phyloP scores from a whole-genome alignment of 1,139 yeast genomes.

The Entelexis paramagnoliae region DNA sequence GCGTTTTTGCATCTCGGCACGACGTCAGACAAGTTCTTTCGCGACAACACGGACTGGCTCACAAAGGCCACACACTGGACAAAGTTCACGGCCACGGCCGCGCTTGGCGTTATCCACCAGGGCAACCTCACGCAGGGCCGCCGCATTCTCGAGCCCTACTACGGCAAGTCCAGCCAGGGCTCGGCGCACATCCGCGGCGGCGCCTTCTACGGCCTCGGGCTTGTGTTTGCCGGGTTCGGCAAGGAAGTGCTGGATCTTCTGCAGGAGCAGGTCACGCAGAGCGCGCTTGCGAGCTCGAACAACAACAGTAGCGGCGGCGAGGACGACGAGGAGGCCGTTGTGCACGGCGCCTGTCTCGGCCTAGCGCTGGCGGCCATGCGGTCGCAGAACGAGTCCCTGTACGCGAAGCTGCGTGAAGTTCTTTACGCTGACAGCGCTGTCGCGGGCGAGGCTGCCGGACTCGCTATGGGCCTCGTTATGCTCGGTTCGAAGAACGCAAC shows the following conservation, averaged over 20 bases:
- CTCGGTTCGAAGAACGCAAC: slow-evolving; percentile 76
- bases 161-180: slow-evolving; percentile 60
- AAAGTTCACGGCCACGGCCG: slow-evolving; percentile 94
- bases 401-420: slow-evolving; percentile 75
- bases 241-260: slow-evolving; percentile 75
- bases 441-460: slow-evolving; percentile 94
- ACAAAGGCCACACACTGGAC: slow-evolving; percentile 98
- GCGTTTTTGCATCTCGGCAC: slow-evolving; percentile 97
- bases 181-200: slow-evolving; percentile 94
- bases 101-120: slow-evolving; percentile 92
- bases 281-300: slow-evolving; percentile 8
- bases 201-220: slow-evolving; percentile 83
- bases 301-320: slow-evolving; percentile 36
- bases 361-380: slow-evolving; percentile 98
- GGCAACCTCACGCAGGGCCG: slow-evolving; percentile 91
- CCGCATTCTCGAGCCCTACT: slow-evolving; percentile 76
- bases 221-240: slow-evolving; percentile 94
- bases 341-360: slow-evolving; percentile 95
- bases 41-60: slow-evolving; percentile 88
- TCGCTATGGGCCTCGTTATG: slow-evolving; percentile 94
- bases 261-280: slow-evolving; percentile 50
- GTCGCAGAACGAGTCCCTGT: slow-evolving; percentile 59
- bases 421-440: slow-evolving; percentile 85
- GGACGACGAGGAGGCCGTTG: slow-evolving; percentile 57
- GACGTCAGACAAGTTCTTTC: slow-evolving; percentile 84